These are phyloP conservation scores for Oidiodendron maius DNA, from an alignment of 495 filamentous ascomycete species.

Conservation along the genomic window DNA sequence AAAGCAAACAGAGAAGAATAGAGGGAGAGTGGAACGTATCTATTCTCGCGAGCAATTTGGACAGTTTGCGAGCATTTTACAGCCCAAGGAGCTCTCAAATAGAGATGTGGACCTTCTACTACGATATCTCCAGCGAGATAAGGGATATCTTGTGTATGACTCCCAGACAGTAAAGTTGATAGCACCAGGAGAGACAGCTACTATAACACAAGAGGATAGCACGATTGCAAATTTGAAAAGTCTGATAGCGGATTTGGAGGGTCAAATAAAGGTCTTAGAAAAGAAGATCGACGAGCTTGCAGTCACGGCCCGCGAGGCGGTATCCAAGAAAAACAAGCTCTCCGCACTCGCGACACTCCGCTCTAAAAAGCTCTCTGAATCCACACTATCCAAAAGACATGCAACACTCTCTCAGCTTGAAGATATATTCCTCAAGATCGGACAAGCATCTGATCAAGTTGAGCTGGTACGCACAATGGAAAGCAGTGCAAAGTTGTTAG, in stretches of 20 bases:
- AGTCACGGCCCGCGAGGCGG: conserved; percentile 57
- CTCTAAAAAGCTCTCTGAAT: conserved; percentile 74
- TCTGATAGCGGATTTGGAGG: conserved; percentile 53
- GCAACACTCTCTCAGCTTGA: conserved; percentile 76
- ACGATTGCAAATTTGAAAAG: conserved; percentile 74
- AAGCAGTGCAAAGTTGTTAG: conserved; percentile 62
- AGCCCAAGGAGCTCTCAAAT: conserved; percentile 50
- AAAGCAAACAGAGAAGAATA: conserved; percentile 25
- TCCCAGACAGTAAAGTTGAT: conserved; percentile 73
- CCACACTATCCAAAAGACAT: conserved; percentile 59
- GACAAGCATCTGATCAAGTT: conserved; percentile 79
- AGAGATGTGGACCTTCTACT: conserved; percentile 64
- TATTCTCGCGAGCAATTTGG: conserved; percentile 61
- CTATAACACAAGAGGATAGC: conserved; percentile 67
- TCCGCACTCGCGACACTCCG: conserved; percentile 72
- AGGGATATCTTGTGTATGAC: conserved; percentile 56
- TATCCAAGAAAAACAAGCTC: conserved; percentile 62
- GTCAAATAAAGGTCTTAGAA: conserved; percentile 46
- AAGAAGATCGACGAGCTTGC: conserved; percentile 52
- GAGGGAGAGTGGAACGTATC: conserved; percentile 44
- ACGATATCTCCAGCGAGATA: conserved; percentile 68
- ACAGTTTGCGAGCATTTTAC: conserved; percentile 48
- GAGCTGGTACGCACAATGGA: conserved; percentile 78
- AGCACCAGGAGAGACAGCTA: conserved; percentile 29
- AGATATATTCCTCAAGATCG: conserved; percentile 70